Percentiles rank a stretch among this genome's conserved stretches.
Conservation (phyloP, 805 yeast genomes). For the Metschnikowia matae region DNA sequence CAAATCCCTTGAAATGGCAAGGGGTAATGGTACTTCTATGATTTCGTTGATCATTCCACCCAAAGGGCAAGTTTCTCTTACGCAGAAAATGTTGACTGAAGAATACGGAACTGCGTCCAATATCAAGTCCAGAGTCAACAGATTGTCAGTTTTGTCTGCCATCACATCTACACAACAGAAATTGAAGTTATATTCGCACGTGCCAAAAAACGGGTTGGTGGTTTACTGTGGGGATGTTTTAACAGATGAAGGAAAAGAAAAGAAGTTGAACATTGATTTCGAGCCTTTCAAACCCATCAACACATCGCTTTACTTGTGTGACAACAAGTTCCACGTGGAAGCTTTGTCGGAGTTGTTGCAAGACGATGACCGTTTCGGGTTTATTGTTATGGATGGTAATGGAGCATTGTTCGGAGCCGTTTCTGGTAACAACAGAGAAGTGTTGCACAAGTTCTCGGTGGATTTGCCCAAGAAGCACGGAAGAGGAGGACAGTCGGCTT, state of each 20-base stretch:
- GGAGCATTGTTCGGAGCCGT: conserved; percentile 95
- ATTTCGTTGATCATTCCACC: conserved; percentile 96
- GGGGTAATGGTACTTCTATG: conserved; percentile 99
- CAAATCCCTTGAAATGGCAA: conserved; percentile 81
- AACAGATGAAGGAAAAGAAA: conserved; percentile 96
- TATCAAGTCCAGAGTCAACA: conserved; percentile 95
- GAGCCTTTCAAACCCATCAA: conserved; percentile 99
- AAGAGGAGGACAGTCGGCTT: conserved; percentile 99
- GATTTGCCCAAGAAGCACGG: conserved; percentile 99
- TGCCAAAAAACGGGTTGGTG: conserved; percentile 94
- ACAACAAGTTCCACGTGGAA: conserved; percentile 97
- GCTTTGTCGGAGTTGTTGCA: conserved; percentile 91
- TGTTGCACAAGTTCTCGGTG: conserved; percentile 89
- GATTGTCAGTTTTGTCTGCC: conserved; percentile 92
- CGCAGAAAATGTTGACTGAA: conserved; percentile 89
- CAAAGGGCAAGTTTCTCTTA: conserved; percentile 83
- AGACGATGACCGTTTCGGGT: conserved; percentile 94
- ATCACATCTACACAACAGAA: conserved; percentile 98
- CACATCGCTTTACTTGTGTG: conserved; percentile 92
- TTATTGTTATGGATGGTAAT: conserved; percentile 99
- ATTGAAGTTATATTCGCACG: conserved; percentile 79
- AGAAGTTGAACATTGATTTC: conserved; percentile 92
- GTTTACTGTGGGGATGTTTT: conserved; percentile 97
- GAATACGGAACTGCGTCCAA: conserved; percentile 99
- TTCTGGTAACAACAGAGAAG: conserved; percentile 95